Evolutionary conservation across 306 rosid genomes (phyloP), one percentile per base, ranked within the genome.

Genomic region (Oemleria cerasiformis): DNA sequence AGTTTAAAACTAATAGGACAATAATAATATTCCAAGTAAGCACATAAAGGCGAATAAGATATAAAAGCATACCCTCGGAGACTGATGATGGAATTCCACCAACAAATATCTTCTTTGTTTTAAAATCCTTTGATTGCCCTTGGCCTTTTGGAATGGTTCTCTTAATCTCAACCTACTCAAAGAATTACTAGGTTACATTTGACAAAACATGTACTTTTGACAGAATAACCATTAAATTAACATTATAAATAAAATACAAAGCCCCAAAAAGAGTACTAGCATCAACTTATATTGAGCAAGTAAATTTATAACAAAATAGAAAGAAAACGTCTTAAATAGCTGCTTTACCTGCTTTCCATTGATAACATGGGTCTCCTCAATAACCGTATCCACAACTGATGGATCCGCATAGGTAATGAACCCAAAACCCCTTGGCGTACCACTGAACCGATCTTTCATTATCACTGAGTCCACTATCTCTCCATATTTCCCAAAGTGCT

Each of bases 71-170:
- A 93, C 97, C 98, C 78, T 93, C 97, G 10, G 86, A 58, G 17
- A 91, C 86, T 5, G 87, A 20, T 7, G 96, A 80, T 60, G 96
- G 97, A 72, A 91, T 93, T 44, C 97, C 97, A 20, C 98, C 97
- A n/a, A 93, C 97, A 68, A 88, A 91, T 70, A 93, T 86, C 80
- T 91, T 93, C 84, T 88, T 93, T 0, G 98, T 93, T 79, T 89
- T 93, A 70, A 87, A 87, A 69, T 88, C 97, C 74, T 85, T 91
- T 45, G 86, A 69, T 68, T 88, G 96, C 39, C 88, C 90, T 41
- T 90, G 83, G 21, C 98, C 97, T 77, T 91, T 93, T 1, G 98
- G 98, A 63, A 93, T 87, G 34, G 98, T 93, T 80, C 97, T 88
- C 80, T 93, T 93, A 61, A 91, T 93, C 84, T 93, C 97, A 71